A percentile compares a stretch with the other conserved stretches of the same genome.
Evolutionary conservation across 139 green algal genomes (phyloP).

Genomic region (Chlamydomonas asymmetrica): DNA sequence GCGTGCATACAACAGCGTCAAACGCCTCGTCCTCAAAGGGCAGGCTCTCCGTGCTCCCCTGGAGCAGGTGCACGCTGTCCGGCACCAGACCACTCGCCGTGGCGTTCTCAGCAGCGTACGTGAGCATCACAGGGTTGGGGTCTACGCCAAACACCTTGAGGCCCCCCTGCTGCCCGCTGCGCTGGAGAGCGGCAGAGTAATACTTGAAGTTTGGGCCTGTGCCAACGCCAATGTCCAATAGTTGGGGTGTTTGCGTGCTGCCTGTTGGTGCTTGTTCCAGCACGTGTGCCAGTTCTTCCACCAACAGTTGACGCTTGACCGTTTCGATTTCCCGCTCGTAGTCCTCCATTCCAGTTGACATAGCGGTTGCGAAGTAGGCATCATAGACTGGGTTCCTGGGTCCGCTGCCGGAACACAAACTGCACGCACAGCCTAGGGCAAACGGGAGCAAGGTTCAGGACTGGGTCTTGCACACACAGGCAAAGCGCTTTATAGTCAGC

Average conservation of each 20-base stretch:
- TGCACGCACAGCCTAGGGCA: conserved; percentile 6
- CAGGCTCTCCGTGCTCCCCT: conserved; percentile 43
- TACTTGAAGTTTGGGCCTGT: conserved; percentile 60
- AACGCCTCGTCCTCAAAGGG: conserved; percentile 48
- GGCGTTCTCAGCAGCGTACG: conserved; percentile 23
- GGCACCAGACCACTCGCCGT: background rate
- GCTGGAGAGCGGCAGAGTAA: conserved; percentile 25
- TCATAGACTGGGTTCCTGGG: conserved; percentile 24
- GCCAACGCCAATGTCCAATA: conserved; percentile 70
- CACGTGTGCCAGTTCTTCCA: background rate
- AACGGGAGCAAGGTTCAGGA: no score
- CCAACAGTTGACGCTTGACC: conserved; percentile 15
- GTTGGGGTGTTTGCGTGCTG: background rate
- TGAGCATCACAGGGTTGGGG: conserved; percentile 65
- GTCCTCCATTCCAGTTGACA: conserved; percentile 11
- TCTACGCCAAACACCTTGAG: conserved; percentile 59
- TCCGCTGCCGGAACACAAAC: background rate
- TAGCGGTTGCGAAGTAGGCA: conserved; percentile 19
- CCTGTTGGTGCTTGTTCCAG: background rate
- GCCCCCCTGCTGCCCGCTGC: background rate
- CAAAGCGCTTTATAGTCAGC: no score
- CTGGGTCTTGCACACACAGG: no score
- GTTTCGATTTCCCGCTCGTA: conserved; percentile 13
- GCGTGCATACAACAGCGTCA: conserved; percentile 66
- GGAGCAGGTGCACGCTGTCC: conserved; percentile 41